Evolutionary conservation across 169 alveolate species (phyloP).

Genomic region (Eimeria falciformis): DNA sequence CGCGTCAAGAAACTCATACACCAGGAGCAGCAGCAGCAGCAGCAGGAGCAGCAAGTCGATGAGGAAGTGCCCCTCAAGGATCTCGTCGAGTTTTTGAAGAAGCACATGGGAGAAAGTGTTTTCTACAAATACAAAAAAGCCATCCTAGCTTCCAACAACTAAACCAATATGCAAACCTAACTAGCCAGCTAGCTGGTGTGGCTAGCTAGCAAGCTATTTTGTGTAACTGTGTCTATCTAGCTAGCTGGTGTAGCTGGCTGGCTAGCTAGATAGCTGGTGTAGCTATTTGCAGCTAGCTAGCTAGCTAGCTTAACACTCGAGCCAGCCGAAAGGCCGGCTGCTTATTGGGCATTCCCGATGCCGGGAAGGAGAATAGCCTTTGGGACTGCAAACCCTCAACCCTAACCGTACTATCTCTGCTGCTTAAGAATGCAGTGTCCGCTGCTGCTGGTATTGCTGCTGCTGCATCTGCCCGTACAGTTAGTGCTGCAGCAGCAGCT

Average conservation of each 20-base stretch:
- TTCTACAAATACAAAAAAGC: not conserved
- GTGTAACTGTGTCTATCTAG: not conserved
- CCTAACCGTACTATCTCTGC: not conserved
- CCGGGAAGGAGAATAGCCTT: not conserved
- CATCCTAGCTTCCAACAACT: not conserved
- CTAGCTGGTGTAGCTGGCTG: not conserved
- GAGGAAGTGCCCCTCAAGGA: slow-evolving; percentile 3
- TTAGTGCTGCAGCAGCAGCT: not conserved
- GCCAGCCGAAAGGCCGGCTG: not conserved
- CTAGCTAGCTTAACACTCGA: not conserved
- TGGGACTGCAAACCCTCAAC: not conserved
- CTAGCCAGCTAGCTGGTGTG: not conserved
- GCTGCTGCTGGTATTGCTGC: too few relatives aligned
- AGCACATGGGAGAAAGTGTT: not conserved
- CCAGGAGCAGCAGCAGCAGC: slow-evolving; percentile 35
- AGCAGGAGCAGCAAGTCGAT: slow-evolving; percentile 15
- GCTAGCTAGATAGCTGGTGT: slow-evolving; percentile 9
- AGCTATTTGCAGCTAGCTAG: not conserved
- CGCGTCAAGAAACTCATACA: not conserved
- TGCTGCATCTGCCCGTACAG: not conserved
- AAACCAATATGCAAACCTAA: not conserved
- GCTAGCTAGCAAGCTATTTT: not conserved
- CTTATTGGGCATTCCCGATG: not conserved
- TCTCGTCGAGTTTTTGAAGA: not conserved
- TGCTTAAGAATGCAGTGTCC: not conserved